Evolutionary conservation across 2,329 filamentous ascomycete genomes (phyloP).

Genomic region (Pseudocercospora fuligena): DNA sequence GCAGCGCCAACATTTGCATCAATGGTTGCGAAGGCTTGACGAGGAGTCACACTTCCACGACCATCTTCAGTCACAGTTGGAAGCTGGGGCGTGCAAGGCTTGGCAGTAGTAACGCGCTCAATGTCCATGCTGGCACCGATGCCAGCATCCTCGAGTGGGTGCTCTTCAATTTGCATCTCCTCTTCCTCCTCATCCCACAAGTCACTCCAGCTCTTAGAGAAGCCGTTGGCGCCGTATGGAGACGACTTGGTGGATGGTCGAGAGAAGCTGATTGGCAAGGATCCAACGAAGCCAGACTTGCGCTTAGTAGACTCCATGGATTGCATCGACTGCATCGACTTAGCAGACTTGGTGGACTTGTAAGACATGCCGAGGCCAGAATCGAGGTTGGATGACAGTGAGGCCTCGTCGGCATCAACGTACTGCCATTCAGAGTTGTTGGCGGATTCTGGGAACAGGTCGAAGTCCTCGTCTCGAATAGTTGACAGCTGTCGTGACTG

Average conservation of each 20-base stretch:
- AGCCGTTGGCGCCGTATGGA: constrained; percentile 49
- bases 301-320: constrained; percentile 60
- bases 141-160: constrained; percentile 43
- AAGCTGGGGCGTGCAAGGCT: constrained; percentile 63
- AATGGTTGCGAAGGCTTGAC: constrained; percentile 59
- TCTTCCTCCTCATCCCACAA: constrained; percentile 94
- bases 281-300: constrained; percentile 73
- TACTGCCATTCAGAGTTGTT: constrained; percentile 71
- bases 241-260: constrained; percentile 69
- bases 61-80: constrained; percentile 52
- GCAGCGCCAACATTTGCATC: constrained; percentile 54
- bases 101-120: constrained; percentile 45
- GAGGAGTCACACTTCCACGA: constrained; percentile 54
- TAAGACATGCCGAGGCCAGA: constrained; percentile 82
- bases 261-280: constrained; percentile 66
- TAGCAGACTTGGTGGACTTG: constrained; percentile 64
- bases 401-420: constrained; percentile 75
- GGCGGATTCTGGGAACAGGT: constrained; percentile 81
- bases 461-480: constrained; percentile 81
- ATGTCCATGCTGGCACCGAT: constrained; percentile 43
- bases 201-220: constrained; percentile 99
- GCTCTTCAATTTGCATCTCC: constrained; percentile 67
- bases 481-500: constrained; percentile 81
- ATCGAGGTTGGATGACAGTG: constrained; percentile 80
- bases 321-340: constrained; percentile 55